A percentile compares a stretch with the other conserved stretches of the same genome.
phyloP scores from a whole-genome alignment of 2,329 filamentous ascomycete species.

The Dothideomycetes sp. region DNA sequence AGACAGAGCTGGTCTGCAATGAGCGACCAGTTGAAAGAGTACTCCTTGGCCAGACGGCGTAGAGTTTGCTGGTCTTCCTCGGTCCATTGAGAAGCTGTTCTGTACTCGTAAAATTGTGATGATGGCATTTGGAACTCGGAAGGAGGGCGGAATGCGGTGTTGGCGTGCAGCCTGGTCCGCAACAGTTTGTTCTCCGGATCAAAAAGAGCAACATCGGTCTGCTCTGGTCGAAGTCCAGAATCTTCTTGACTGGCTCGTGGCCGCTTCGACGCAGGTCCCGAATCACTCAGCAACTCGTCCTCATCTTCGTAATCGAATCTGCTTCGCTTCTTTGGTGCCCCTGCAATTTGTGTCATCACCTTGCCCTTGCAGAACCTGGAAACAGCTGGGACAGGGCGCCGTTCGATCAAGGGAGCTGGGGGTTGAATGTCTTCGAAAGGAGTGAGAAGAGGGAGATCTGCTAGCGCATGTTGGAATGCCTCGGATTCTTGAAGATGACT shows the following conservation, averaged over 20 bases:
- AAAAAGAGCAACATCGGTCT: slow-evolving; percentile 76
- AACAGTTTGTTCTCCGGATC: slow-evolving; percentile 81
- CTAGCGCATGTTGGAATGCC: slow-evolving; percentile 49
- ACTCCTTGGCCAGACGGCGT: slow-evolving; percentile 74
- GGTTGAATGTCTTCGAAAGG: slow-evolving; percentile 47
- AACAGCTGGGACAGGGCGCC: slow-evolving; percentile 60
- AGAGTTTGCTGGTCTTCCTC: slow-evolving; percentile 84
- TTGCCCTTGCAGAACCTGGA: slow-evolving; percentile 81
- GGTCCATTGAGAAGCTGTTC: slow-evolving; percentile 85
- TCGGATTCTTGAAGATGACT: slow-evolving; percentile 14
- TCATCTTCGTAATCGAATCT: slow-evolving; percentile 62
- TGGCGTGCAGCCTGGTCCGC: slow-evolving; percentile 78
- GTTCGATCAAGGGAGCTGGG: slow-evolving; percentile 28
- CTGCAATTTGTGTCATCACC: slow-evolving; percentile 58
- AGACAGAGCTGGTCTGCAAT: slow-evolving; percentile 73
- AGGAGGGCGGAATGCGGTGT: slow-evolving; percentile 86
- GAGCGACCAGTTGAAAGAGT: slow-evolving; percentile 95
- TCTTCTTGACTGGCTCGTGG: slow-evolving; percentile 21
- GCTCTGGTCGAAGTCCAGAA: slow-evolving; percentile 55
- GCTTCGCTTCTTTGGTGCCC: slow-evolving; percentile 64
- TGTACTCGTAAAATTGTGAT: slow-evolving; percentile 80
- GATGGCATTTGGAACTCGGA: slow-evolving; percentile 86
- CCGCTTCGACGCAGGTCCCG: slow-evolving; percentile 13
- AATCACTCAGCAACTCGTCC: slow-evolving; percentile 5
- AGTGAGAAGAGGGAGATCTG: slow-evolving; percentile 73